Evolutionary conservation across 2,329 filamentous ascomycete species (phyloP).

Genomic region (Pezicula radicicola): DNA sequence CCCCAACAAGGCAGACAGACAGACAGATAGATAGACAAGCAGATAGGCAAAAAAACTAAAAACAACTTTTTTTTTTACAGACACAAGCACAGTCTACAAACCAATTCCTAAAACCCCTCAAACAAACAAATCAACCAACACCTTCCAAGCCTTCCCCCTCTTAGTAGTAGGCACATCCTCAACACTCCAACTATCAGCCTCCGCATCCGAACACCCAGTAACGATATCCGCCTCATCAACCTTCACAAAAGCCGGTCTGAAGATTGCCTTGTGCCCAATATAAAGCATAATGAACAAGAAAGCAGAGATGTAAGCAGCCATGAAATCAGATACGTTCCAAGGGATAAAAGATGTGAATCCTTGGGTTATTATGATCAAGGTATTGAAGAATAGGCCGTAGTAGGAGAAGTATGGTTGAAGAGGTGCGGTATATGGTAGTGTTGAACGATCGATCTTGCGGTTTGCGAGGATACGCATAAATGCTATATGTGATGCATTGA

Average conservation of each 20-base stretch:
- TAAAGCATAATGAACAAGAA: constrained; percentile 61
- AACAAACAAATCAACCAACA: too few relatives aligned
- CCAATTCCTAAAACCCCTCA: too few relatives aligned
- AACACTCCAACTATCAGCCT: constrained; percentile 33
- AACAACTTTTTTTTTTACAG: too few relatives aligned
- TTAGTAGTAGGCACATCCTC: constrained; percentile 5
- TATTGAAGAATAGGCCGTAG: constrained; percentile 64
- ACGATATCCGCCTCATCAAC: constrained; percentile 38
- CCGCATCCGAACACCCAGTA: constrained; percentile 33
- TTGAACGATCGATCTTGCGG: constrained; percentile 53
- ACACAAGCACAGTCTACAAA: too few relatives aligned
- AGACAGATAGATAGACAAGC: too few relatives aligned
- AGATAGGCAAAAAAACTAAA: too few relatives aligned
- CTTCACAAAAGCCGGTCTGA: constrained; percentile 32
- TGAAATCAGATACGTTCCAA: constrained; percentile 60
- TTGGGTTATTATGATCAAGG: constrained; percentile 63
- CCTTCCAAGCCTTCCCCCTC: too few relatives aligned
- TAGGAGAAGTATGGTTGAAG: constrained; percentile 62
- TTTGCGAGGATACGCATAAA: constrained; percentile 59
- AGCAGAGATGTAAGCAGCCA: constrained; percentile 61
- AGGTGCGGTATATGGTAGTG: constrained; percentile 58
- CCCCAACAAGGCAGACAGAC: too few relatives aligned
- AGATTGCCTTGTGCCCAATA: constrained; percentile 54
- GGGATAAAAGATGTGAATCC: constrained; percentile 67
- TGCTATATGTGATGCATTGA: constrained; percentile 60